Evolutionary conservation across 1,139 yeast genomes (phyloP).

Genomic region (Pichia norvegensis): DNA sequence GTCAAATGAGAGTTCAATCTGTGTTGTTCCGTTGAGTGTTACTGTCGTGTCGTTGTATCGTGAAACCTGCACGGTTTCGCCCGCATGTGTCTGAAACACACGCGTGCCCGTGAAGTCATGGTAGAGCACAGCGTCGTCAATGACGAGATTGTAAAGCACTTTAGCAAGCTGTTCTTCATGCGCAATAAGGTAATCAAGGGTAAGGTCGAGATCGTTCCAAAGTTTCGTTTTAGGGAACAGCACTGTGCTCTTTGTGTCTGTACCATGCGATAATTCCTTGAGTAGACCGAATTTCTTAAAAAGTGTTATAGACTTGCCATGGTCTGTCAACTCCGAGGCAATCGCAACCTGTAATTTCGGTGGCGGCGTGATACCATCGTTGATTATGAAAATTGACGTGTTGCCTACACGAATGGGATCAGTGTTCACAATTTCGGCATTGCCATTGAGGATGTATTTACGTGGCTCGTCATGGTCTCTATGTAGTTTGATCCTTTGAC

Average conservation of each 20-base stretch:
- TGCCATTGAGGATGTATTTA: slow-evolving; percentile 14
- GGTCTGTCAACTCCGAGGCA: slow-evolving; percentile 42
- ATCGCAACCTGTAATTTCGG: slow-evolving; percentile 44
- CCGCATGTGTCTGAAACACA: slow-evolving; percentile 33
- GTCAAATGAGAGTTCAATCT: slow-evolving; percentile 24
- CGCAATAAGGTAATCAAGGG: slow-evolving; percentile 48
- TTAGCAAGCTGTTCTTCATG: slow-evolving; percentile 44
- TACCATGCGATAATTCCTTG: slow-evolving; percentile 28
- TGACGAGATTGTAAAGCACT: slow-evolving; percentile 50
- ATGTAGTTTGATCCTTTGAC: slow-evolving; percentile 40
- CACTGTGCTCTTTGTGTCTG: slow-evolving; percentile 53
- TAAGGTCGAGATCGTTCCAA: slow-evolving; percentile 63
- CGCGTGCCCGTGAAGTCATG: slow-evolving; percentile 43
- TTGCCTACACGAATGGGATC: slow-evolving; percentile 45
- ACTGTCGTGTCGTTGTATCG: slow-evolving; percentile 5
- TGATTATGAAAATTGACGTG: slow-evolving; percentile 56
- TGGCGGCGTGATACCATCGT: slow-evolving; percentile 52
- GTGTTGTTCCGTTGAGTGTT: slow-evolving; percentile 25
- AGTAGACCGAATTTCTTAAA: slow-evolving; percentile 42
- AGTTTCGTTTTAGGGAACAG: slow-evolving; percentile 73
- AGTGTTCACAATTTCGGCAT: slow-evolving; percentile 35
- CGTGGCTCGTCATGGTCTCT: slow-evolving; percentile 17
- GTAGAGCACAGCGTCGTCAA: slow-evolving; percentile 54
- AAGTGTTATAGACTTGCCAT: slow-evolving; percentile 44
- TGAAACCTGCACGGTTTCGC: slow-evolving; percentile 27